Evolutionary conservation across 1,284 basidiomycete genomes (phyloP), one percentile per base, ranked within the genome.

Genomic region (Neolentinus lepideus): DNA sequence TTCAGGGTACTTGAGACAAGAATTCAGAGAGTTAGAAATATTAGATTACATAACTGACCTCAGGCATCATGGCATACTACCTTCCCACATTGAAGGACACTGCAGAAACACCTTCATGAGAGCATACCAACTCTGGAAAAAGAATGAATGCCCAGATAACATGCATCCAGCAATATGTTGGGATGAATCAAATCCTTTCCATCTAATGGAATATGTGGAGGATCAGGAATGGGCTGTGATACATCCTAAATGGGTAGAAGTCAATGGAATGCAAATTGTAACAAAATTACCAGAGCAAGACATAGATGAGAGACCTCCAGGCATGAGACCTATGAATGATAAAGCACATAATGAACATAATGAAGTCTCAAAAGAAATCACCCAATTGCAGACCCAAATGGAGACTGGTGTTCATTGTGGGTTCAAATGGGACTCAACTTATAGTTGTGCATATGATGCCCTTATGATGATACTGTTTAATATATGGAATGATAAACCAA

Each of bases 41-140:
- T 57, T 72, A 14, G 65, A 72, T 62, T 60, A 70, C 2, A 69
- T 71, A 2, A 71, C 68, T 1, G 26, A 31, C 12, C 54, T 70
- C 6, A 29, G 57, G 11, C 66, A 63, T 55, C 47, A 64, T 9
- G 59, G 58, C 6, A 51, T 38, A 9, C 55, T 72, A 2, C 64
- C 63, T 9, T 11, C 22, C 1, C 38, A 16, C 24, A 56, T 72
- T 11, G 14, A 35, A 31, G 62, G 60, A 24, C 43, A 54, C 8
- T 53, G 54, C 2, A n/a, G 63, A 47, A 52, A 59, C 26, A 33
- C 56, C 9, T 29, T 66, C 0, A 61, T 70, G 19, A 14, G 46
- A 22, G n/a, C 50, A 14, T 67, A 58, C 58, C 59, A 58, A 24
- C 27, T 33, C 21, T 46, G 36, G 21, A 62, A 63, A 54, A 58